Evolutionary conservation across 345 rosid species (phyloP), one percentile per base, ranked within the genome.

Genomic region (Cochlearia excelsa): DNA sequence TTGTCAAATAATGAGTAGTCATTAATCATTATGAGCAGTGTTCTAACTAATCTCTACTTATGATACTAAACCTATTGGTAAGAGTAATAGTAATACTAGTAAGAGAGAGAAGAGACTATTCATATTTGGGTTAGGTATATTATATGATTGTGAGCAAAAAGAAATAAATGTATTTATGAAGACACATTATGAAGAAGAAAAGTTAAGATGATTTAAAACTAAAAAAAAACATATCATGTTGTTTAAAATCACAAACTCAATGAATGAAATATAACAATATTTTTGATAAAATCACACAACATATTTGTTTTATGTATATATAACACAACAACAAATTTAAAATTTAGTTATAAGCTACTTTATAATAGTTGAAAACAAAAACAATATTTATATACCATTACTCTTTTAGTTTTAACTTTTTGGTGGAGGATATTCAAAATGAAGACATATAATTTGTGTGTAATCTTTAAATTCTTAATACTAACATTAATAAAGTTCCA

Each of bases 391-490:
- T 16, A 16, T 16, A 16, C 23, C 0, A 16, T 16, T 16, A 16
- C 23, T 28, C 26, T 10, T n/a, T 58, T 3, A 46, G 7, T 26
- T 44, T 16, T 16, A 0, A 16, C 23, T 16, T 16, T 16, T 16
- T 2, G 3, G 11, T 1, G 40, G 47, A 35, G 27, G 48, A 60
- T 61, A 16, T 16, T 16, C 23, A 34, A 39, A 68, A 23, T 26
- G 16, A 40, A 56, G 26, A 47, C 54, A 38, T 26, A 48, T 26
- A 33, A 39, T n/a, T 4, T 35, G 4, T 46, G 46, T 53, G 28
- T 61, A 54, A 54, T 30, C 60, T 67, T 51, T 53, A 68, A 59
- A 59, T 41, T 61, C 63, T 54, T 47, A 27, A 39, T 46, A 68
- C 67, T 46, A 60, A 47, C 62, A 69, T 46, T 31, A 47, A 53